Conservation (phyloP, 331 rosid genomes). For the Malus hybrid region DNA sequence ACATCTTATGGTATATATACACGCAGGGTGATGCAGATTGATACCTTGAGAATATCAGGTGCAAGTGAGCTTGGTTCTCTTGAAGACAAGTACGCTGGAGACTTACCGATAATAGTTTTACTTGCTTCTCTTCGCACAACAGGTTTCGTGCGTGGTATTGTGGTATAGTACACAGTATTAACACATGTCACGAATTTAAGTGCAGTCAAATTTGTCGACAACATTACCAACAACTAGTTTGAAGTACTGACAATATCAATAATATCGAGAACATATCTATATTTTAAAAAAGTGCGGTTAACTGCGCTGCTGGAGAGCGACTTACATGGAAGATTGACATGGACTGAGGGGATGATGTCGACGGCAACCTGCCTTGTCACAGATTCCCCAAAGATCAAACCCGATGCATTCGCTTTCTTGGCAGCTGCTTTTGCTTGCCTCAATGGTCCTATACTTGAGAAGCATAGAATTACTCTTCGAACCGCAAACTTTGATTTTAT, state of each 20-base stretch:
- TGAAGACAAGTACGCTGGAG: constrained; percentile 42
- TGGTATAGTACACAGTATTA: neutral
- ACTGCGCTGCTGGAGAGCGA: neutral
- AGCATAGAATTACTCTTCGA: constrained; percentile 37
- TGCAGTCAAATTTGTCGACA: too few relatives aligned
- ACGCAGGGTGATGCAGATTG: neutral
- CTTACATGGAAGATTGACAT: constrained; percentile 20
- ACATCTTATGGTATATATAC: neutral
- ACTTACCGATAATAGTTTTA: constrained; percentile 15
- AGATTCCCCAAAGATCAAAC: constrained; percentile 33
- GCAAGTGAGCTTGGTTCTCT: constrained; percentile 50
- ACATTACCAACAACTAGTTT: too few relatives aligned
- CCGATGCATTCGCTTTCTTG: constrained; percentile 26
- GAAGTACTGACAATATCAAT: too few relatives aligned
- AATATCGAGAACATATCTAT: too few relatives aligned
- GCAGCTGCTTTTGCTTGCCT: constrained; percentile 12
- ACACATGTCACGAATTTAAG: too few relatives aligned
- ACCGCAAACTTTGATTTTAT: constrained; percentile 8
- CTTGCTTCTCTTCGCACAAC: constrained; percentile 10
- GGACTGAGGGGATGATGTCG: constrained; percentile 30
- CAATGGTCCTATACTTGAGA: constrained; percentile 31
- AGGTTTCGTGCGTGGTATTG: constrained; percentile 17
- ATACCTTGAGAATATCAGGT: constrained; percentile 49
- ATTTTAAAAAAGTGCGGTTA: too few relatives aligned
- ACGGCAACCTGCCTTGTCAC: constrained; percentile 17